Conservation (phyloP, 2,329 filamentous ascomycete genomes). For the Monilinia aucupariae region DNA sequence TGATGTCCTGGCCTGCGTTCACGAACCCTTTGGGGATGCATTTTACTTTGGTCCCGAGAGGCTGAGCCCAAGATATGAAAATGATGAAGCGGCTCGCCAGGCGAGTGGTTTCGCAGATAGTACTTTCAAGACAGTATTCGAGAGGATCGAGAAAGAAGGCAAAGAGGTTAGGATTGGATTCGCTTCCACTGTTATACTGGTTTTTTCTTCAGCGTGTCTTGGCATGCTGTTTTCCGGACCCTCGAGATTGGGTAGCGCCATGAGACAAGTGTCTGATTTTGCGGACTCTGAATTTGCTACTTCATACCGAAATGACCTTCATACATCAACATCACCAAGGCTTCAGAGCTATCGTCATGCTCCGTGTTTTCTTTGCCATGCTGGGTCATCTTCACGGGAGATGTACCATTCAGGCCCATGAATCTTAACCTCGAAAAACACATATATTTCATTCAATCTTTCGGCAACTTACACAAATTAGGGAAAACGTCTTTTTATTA, state of each 20-base stretch:
- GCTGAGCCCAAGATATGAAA: conserved; percentile 70
- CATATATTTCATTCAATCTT: not conserved
- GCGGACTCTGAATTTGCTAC: not conserved
- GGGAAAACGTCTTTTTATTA: conserved; percentile 86
- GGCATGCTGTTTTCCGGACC: not conserved
- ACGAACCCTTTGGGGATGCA: conserved; percentile 95
- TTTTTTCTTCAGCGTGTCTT: not conserved
- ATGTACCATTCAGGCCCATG: not conserved
- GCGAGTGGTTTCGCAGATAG: conserved; percentile 62
- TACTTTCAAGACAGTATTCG: conserved; percentile 73
- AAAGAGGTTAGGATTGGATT: conserved; percentile 47
- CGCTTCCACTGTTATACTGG: conserved; percentile 10
- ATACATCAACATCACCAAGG: not conserved
- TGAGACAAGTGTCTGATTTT: conserved; percentile 9
- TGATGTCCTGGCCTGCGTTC: conserved; percentile 74
- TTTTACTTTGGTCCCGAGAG: conserved; percentile 95
- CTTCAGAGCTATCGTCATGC: not conserved
- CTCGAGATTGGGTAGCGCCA: not conserved
- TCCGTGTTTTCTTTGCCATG: not conserved
- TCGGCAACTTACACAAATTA: conserved; percentile 14
- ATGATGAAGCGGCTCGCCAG: conserved; percentile 52
- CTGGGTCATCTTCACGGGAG: not conserved
- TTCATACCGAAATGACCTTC: not conserved
- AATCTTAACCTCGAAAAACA: not conserved
- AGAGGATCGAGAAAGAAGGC: conserved; percentile 65